Conservation (phyloP, 1,284 basidiomycete species). For the Malassezia nana region DNA sequence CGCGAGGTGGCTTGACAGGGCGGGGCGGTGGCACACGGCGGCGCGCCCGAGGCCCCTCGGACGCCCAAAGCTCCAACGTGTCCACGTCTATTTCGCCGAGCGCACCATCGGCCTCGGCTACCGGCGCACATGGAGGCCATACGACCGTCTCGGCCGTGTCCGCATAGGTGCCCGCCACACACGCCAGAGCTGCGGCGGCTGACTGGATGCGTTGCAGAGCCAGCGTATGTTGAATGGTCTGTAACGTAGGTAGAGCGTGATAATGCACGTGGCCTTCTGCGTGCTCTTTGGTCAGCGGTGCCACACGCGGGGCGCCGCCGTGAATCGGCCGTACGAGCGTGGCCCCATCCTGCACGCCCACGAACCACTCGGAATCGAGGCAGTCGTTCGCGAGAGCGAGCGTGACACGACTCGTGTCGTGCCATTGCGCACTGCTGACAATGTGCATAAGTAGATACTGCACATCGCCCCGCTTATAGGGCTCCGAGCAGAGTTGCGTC, state of each 20-base stretch:
- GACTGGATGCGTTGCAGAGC: conserved; percentile 9
- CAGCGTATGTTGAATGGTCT: conserved; percentile 1
- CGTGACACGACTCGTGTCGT: conserved; percentile 64
- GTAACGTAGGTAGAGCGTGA: conserved; percentile 2
- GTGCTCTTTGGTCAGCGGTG: background rate
- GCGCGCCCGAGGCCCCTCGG: background rate
- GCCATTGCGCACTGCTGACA: conserved; percentile 63
- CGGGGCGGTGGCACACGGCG: background rate
- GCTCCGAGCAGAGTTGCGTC: conserved; percentile 70
- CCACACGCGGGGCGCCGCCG: conserved; percentile 21
- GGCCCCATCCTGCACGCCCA: conserved; percentile 19
- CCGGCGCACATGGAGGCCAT: background rate
- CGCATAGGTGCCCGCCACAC: background rate
- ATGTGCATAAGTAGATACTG: conserved; percentile 71
- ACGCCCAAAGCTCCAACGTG: background rate
- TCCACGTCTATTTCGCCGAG: background rate
- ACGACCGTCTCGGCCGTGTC: background rate
- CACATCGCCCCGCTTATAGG: conserved; percentile 87
- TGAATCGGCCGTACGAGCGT: conserved; percentile 23
- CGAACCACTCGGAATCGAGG: conserved; percentile 32
- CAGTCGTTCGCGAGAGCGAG: conserved; percentile 84
- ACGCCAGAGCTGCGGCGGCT: conserved; percentile 2
- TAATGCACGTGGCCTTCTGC: background rate
- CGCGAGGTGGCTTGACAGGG: background rate
- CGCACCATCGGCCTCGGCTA: background rate